Conservation (phyloP, 108 stramenopile genomes). For the Nitzschia sp. region DNA sequence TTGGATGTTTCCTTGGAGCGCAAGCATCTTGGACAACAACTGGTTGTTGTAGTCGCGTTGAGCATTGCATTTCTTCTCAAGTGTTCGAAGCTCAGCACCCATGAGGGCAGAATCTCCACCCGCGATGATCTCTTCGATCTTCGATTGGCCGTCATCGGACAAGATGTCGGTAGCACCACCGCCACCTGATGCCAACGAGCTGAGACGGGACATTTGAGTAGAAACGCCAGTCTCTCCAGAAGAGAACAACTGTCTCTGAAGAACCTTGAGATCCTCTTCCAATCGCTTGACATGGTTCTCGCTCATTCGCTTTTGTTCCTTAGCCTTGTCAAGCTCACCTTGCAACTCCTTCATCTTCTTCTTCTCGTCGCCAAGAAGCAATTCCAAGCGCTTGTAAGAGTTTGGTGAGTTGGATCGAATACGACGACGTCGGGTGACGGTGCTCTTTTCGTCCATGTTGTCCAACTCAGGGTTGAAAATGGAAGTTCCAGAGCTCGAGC, state of each 20-base stretch:
- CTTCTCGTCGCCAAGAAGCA: conserved; percentile 43
- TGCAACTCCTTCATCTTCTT: conserved; percentile 55
- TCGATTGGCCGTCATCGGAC: conserved; percentile 20
- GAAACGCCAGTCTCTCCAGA: conserved; percentile 43
- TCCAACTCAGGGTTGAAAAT: conserved; percentile 27
- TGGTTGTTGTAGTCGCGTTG: conserved; percentile 87
- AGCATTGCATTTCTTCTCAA: conserved; percentile 68
- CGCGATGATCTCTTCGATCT: conserved; percentile 68
- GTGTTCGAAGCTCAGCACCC: conserved; percentile 55
- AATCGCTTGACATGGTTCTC: conserved; percentile 66
- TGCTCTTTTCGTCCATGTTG: conserved; percentile 27
- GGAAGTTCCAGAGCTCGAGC: conserved; percentile 24
- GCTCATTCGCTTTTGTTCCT: conserved; percentile 81
- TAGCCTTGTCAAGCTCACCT: conserved; percentile 53
- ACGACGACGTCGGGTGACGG: conserved; percentile 40
- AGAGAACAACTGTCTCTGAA: conserved; percentile 60
- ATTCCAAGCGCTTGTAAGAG: conserved; percentile 55
- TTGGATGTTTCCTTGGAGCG: conserved; percentile 89
- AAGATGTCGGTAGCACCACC: conserved; percentile 27
- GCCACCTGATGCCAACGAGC: conserved; percentile 33
- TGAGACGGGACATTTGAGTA: conserved; percentile 57
- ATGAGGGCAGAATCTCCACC: conserved; percentile 55
- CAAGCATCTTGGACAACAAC: conserved; percentile 82
- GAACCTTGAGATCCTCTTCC: conserved; percentile 71
- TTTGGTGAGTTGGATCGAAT: conserved; percentile 73